A percentile compares a stretch with the other conserved stretches of the same genome.
Evolutionary conservation across 2,329 filamentous ascomycete genomes (phyloP).

Genomic region (Aspergillus sp.): DNA sequence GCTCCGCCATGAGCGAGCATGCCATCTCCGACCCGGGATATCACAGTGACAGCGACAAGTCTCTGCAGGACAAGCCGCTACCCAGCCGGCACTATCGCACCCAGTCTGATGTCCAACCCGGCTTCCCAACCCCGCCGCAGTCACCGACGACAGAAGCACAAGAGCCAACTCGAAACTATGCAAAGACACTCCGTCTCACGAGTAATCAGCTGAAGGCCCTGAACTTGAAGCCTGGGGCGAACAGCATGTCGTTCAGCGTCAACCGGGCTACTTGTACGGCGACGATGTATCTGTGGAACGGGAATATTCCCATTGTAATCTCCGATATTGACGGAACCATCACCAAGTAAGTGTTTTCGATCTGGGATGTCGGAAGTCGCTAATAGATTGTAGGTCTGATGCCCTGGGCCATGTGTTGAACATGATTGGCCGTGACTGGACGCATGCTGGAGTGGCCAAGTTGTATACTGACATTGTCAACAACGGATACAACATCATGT

Average conservation of each 20-base stretch:
- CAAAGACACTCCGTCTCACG: conserved; percentile 91
- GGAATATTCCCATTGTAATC: conserved; percentile 91
- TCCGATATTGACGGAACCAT: conserved; percentile 99
- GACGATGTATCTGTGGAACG: conserved; percentile 90
- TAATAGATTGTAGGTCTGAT: conserved; percentile 62
- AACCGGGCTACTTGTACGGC: conserved; percentile 91
- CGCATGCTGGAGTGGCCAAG: conserved; percentile 93
- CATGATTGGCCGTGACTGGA: conserved; percentile 98
- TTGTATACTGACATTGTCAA: conserved; percentile 92
- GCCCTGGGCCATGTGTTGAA: conserved; percentile 91
- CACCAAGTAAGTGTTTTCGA: conserved; percentile 66
- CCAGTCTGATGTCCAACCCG: conserved; percentile 69
- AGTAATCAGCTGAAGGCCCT: conserved; percentile 92
- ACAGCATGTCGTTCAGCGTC: conserved; percentile 93
- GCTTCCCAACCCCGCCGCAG: conserved; percentile 61
- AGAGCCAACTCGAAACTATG: conserved; percentile 83
- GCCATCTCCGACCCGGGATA: conserved; percentile 91
- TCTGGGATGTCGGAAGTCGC: background rate
- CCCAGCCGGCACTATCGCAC: conserved; percentile 55
- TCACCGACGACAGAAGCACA: conserved; percentile 53
- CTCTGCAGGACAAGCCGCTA: conserved; percentile 66
- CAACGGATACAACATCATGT: conserved; percentile 99
- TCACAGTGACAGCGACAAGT: conserved; percentile 78
- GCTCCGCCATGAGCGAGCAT: conserved; percentile 65
- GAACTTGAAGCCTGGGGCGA: conserved; percentile 79